Conservation (phyloP, 2,329 filamentous ascomycete genomes). For the Pseudomassariella vexata region DNA sequence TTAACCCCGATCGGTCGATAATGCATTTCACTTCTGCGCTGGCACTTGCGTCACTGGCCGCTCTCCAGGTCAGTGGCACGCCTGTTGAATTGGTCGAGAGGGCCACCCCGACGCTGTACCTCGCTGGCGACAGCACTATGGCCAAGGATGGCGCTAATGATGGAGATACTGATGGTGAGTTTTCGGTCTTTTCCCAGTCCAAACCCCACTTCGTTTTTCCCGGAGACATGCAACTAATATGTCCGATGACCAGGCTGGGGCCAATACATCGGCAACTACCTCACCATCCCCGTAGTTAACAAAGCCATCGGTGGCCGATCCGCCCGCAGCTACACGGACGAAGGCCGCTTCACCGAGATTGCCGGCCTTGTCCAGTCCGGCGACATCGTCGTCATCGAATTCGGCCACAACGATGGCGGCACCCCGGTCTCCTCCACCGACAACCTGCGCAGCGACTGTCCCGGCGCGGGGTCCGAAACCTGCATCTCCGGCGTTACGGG, state of each 20-base stretch:
- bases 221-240: too few species aligned
- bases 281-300: constrained; percentile 47
- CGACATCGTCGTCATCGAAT: constrained; percentile 64
- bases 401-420: constrained; percentile 67
- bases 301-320: constrained; percentile 56
- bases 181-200: too few species aligned
- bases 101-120: constrained; percentile 34
- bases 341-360: constrained; percentile 54
- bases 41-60: background rate
- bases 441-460: constrained; percentile 56
- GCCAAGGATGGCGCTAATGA: constrained; percentile 33
- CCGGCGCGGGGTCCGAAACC: constrained; percentile 43
- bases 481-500: constrained; percentile 33
- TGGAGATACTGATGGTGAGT: constrained; percentile 35
- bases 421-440: constrained; percentile 42
- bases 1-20: too few species aligned
- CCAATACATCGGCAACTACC: constrained; percentile 45
- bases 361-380: constrained; percentile 40
- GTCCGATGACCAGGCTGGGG: too few species aligned
- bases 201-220: too few species aligned
- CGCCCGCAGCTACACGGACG: constrained; percentile 55
- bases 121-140: constrained; percentile 53
- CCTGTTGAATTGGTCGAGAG: constrained; percentile 11
- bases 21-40: constrained; percentile 3
- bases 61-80: constrained; percentile 1